Evolutionary conservation across 805 yeast genomes (phyloP).

Genomic region (Yamadazyma olivae): DNA sequence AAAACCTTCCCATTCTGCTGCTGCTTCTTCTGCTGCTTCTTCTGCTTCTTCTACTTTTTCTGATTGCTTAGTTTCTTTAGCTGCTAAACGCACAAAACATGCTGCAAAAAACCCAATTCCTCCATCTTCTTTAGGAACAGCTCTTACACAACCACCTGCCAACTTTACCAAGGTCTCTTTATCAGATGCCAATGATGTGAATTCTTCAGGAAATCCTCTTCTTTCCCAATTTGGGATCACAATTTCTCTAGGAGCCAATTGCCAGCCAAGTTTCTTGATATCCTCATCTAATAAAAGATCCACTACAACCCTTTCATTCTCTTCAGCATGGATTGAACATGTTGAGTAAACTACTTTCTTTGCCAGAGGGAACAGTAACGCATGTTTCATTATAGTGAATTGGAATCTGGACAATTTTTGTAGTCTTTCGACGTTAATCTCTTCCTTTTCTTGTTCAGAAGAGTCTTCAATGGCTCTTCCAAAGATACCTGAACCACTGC

Average conservation of each 20-base stretch:
- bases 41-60: neutral
- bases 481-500: conserved; percentile 97
- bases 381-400: conserved; percentile 83
- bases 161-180: conserved; percentile 36
- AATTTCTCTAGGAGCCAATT: conserved; percentile 50
- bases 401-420: conserved; percentile 82
- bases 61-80: neutral
- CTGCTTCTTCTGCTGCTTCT: neutral
- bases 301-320: conserved; percentile 88
- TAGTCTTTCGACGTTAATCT: conserved; percentile 55
- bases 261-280: conserved; percentile 75
- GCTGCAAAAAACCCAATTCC: conserved; percentile 99
- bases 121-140: conserved; percentile 84
- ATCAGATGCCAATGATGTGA: conserved; percentile 46
- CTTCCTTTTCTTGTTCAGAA: conserved; percentile 42
- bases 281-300: conserved; percentile 66
- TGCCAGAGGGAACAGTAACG: conserved; percentile 76
- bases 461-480: conserved; percentile 72
- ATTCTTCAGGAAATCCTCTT: conserved; percentile 75
- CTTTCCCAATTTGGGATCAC: conserved; percentile 86
- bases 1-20: conserved; percentile 10
- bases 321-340: conserved; percentile 91
- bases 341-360: conserved; percentile 86
- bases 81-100: conserved; percentile 55
- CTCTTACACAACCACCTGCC: conserved; percentile 86